These are phyloP conservation scores for Saccharomyces hybrid DNA, from an alignment of 1,139 yeast species.

Conservation along the genomic window DNA sequence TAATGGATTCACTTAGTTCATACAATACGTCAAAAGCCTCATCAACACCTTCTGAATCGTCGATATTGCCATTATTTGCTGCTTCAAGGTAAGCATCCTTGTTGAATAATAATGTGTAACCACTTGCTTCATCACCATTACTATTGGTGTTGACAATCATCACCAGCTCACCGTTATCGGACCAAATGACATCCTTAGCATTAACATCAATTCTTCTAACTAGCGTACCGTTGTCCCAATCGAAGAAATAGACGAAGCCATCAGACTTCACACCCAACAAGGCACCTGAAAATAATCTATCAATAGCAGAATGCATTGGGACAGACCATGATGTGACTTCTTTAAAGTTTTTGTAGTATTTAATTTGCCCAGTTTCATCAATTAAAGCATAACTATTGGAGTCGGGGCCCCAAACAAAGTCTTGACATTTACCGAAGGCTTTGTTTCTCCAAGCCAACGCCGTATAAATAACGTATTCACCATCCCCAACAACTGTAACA, in stretches of 20 bases:
- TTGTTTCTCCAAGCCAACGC: conserved; percentile 98
- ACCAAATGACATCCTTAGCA: conserved; percentile 80
- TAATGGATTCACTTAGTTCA: conserved; percentile 73
- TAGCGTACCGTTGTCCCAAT: conserved; percentile 82
- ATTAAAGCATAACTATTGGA: conserved; percentile 80
- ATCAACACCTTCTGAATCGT: conserved; percentile 82
- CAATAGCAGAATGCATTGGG: conserved; percentile 67
- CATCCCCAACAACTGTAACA: conserved; percentile 96
- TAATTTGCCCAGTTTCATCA: conserved; percentile 58
- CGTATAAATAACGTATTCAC: conserved; percentile 92
- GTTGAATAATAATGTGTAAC: conserved; percentile 69
- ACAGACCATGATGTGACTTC: conserved; percentile 57
- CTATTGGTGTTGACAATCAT: conserved; percentile 55
- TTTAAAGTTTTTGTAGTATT: conserved; percentile 76
- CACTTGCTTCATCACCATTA: conserved; percentile 36
- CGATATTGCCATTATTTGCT: conserved; percentile 48
- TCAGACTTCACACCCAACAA: conserved; percentile 71
- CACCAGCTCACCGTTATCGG: conserved; percentile 85
- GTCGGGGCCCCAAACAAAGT: conserved; percentile 93
- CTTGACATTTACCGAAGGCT: conserved; percentile 82
- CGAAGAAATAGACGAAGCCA: conserved; percentile 80
- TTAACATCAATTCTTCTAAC: conserved; percentile 83
- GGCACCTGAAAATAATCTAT: conserved; percentile 79
- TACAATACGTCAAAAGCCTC: conserved; percentile 76
- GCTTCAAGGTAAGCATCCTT: conserved; percentile 62